Evolutionary conservation across 768 basidiomycete species (phyloP), one percentile per base, ranked within the genome.

Genomic region (Astraeus odoratus): DNA sequence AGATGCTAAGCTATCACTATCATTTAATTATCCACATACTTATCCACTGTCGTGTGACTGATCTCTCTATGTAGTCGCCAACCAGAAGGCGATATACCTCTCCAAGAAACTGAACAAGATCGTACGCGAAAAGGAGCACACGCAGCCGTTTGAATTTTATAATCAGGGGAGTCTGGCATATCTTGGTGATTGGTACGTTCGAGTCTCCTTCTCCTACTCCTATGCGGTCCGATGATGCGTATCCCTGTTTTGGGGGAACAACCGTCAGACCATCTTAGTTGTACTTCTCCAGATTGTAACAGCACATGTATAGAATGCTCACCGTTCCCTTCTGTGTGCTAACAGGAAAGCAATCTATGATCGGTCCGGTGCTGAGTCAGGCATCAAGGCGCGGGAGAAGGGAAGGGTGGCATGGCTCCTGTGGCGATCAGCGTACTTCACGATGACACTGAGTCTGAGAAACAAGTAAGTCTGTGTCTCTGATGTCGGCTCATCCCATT

Each of bases 351-450:
- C 85, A 1, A 79, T 88, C 22, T 86, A 85, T 54, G 85, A 86
- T 65, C 69, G 80, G 44, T 74, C 81, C 35, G 67, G 68, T 13
- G 67, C 72, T 34, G 67, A 71, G 39, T 67, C 60, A 36, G 70
- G 75, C 19, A 60, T 77, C 54, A 66, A 79, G 65, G 65, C 71
- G 44, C 80, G 77, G 59, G 76, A 86, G 64, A 71, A 77, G 30
- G 79, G 85, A 22, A 72, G 82, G 29, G 50, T 84, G 30, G 86
- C 86, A 9, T 88, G 85, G 85, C 67, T 88, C 25, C 68, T 88
- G 39, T 88, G 86, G 86, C 72, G 86, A 43, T 83, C 81, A 15
- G 85, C 86, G 2, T 89, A 90, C 64, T 85, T 86, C 60, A 83
- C 83, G 5, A 78, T 77, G 76, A 84, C 84, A 4, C 60, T 89